Base-by-base conservation (phyloP, 306 rosid genomes). In the Hippophae gyantsensis region DNA sequence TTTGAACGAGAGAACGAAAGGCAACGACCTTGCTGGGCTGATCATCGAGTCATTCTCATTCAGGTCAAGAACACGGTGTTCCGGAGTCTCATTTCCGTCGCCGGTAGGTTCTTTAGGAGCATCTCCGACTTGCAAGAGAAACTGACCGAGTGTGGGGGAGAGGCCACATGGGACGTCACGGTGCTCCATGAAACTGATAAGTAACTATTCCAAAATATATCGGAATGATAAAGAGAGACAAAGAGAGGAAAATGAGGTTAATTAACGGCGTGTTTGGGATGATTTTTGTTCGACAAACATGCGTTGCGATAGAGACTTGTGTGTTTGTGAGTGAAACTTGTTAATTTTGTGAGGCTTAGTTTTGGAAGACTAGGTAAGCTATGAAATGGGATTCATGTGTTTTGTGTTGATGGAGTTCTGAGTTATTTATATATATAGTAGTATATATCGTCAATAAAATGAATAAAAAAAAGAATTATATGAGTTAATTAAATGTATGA, bases 41-140 rank as follows among this genome's bases (percentile, higher is more conserved):
- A 57, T 65, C 23, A 42, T 52, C 25, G n/a, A 62, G 47, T 75
- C 60, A 10, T 32, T 32, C 38, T 32, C 38, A 4, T 13, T 45
- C 11, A 88, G 13, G 52, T 86, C 81, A 1, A 88, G 68, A 0
- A 71, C 60, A 6, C 80, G 99, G 68, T 92, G 96, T 6, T 76
- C 72, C 32, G 96, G 97, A 2, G 97, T 92, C 65, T 85, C 85
- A 10, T 71, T 60, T 0, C 97, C 94, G 7, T 92, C 99, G 0
- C 94, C 95, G 10, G 76, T 43, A n/a, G 79, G 82, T 27, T 86
- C 94, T 18, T 82, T 88, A 0, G 70, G 51, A 0, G 61, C 88
- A 1, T 92, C 99, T 2, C 97, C 95, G 10, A 92, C 94, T 14
- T 77, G 81, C 65, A 85, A 88, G 25, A 92, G 76, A 6, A 86